Evolutionary conservation across 306 rosid genomes (phyloP).

Genomic region (Castanopsis chinensis): DNA sequence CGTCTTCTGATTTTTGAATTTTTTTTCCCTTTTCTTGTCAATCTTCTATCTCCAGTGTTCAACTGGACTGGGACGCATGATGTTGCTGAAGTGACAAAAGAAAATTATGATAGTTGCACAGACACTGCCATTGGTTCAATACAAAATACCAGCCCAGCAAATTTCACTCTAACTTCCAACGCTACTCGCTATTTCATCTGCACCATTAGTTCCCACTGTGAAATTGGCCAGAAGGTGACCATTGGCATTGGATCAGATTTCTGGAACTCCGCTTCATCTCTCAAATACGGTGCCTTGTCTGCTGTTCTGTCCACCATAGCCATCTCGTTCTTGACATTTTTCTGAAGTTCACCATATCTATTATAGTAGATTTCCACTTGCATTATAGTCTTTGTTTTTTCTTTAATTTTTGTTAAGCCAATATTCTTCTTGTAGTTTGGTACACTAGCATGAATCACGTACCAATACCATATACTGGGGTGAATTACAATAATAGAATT

Average conservation of each 20-base stretch:
- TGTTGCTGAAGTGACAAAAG: conserved; percentile 25
- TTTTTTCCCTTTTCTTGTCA: neutral
- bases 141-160: conserved; percentile 17
- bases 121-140: conserved; percentile 5
- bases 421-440: too few relatives aligned
- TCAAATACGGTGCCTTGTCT: neutral
- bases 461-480: too few relatives aligned
- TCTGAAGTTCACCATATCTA: neutral
- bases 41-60: conserved; percentile 3
- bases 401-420: neutral
- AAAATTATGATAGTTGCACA: conserved; percentile 13
- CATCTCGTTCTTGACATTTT: neutral
- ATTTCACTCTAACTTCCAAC: conserved; percentile 13
- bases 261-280: neutral
- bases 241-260: conserved; percentile 9
- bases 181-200: conserved; percentile 31
- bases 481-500: too few relatives aligned
- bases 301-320: conserved; percentile 8
- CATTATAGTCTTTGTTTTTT: neutral
- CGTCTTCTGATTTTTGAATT: neutral
- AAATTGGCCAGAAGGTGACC: conserved; percentile 33
- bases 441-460: too few relatives aligned
- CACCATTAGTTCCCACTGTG: conserved; percentile 27
- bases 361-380: conserved; percentile 15
- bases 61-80: conserved; percentile 24